Evolutionary conservation across 2,329 filamentous ascomycete genomes (phyloP), one percentile per base, ranked within the genome.

Genomic region (Penicillium sp.): DNA sequence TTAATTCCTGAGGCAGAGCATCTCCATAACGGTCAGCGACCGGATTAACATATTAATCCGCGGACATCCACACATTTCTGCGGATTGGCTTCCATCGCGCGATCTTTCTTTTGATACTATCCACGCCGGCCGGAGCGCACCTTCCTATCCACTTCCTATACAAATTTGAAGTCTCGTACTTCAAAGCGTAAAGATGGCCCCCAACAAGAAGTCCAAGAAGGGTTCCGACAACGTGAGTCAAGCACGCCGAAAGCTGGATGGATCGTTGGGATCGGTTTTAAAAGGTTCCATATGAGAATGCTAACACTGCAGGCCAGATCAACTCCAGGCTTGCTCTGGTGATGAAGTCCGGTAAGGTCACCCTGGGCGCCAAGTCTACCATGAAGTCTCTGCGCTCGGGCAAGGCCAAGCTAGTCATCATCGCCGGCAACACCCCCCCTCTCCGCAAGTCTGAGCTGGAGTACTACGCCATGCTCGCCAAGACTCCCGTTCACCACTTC

Each of bases 371-470:
- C 86, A 92, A 94, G 83, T 90, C 87, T 66, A 93, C 86, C 76
- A 85, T 95, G 77, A 96, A 97, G 89, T 84, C 85, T 72, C 89
- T 98, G 72, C 91, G 94, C 75, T 89, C 88, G 71, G 93, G 94
- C 82, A 98, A 97, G 89, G 95, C 95, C 81, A 98, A 98, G 90
- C 88, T 97, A 70, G 91, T 98, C 80, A 92, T 96, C 83, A 96
- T 96, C 67, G 85, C 89, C 72, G 92, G 91, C 83, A 98, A 99
- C 87, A 96, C 93, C 70, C 93, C 93, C 77, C 94, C 95, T 81
- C 90, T 99, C 74, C 89, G 94, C 81, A 98, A 98, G 89, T 91
- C 87, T 75, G 94, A 98, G 86, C 88, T 97, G 66, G 94, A 97
- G 85, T 97, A 85, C 83, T 92, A 93, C 85, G 87, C 87, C 79